Evolutionary conservation across 306 rosid species (phyloP), one percentile per base, ranked within the genome.

Genomic region (Lathyrus aphaca): DNA sequence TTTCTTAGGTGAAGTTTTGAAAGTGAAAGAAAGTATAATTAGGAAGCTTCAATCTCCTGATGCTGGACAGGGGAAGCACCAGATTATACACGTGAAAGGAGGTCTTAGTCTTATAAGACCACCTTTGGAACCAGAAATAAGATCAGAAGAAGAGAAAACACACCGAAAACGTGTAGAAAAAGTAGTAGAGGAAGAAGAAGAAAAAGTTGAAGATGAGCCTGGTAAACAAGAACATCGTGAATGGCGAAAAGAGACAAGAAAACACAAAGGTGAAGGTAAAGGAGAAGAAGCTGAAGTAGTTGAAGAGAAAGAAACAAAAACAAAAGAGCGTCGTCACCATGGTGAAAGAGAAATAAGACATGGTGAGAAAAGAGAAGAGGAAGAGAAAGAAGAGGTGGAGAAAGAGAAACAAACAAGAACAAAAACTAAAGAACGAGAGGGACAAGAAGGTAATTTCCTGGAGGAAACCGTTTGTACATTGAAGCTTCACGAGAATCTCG

Each of bases 91-190:
- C 4, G 72, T 77, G 9, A 44, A 25, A 64, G 72, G 38, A 55
- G 77, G 77, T n/a, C 72, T 77, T 14, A 40, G 71, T 17, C 51
- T 76, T 30, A 49, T 68, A 12, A 49, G 18, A 5, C 71, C 71
- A 18, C 71, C 43, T 0, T 49, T 21, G 23, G 71, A 49, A 51
- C 56, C 19, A 54, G 56, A 64, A 11, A 11, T 56, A 0, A 14
- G 55, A 43, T 60, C 57, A 17, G 58, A 44, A 18, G 66, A 74
- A 7, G 50, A 45, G 23, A 14, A 17, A 21, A 25, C 32, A 40
- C 64, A 45, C 17, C 11, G 43, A 8, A 17, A 42, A 19, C 68
- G 29, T 9, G 32, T 13, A 4, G 43, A 56, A 11, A 48, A 30
- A 19, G 18, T 17, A 35, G 44, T n/a, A 19, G 50, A 72, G 23